Conservation (phyloP, 345 rosid species). For the Sapria himalayana region DNA sequence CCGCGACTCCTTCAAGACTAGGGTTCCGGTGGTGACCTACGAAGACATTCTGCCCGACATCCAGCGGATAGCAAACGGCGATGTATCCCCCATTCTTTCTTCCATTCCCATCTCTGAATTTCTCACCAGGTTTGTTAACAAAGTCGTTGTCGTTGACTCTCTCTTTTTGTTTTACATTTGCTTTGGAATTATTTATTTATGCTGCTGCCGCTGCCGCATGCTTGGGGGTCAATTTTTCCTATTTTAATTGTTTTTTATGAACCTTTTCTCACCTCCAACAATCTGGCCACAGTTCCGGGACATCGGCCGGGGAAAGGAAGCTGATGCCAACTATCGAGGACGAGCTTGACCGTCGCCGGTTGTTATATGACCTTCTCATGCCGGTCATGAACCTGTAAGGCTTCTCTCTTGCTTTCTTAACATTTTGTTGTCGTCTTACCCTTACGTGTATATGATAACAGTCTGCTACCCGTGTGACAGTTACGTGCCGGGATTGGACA, state of each 20-base stretch:
- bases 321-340: slow-evolving; percentile 84
- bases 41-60: slow-evolving; percentile 79
- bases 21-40: slow-evolving; percentile 52
- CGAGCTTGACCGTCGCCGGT: slow-evolving; percentile 81
- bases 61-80: slow-evolving; percentile 87
- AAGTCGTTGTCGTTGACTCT: neutral
- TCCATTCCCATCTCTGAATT: slow-evolving; percentile 84
- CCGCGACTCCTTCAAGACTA: slow-evolving; percentile 45
- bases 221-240: neutral
- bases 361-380: slow-evolving; percentile 77
- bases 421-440: neutral
- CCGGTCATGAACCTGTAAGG: slow-evolving; percentile 97
- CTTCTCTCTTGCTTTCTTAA: neutral
- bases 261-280: slow-evolving; percentile 1
- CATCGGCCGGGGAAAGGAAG: slow-evolving; percentile 96
- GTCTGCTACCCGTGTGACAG: slow-evolving; percentile 19
- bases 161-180: neutral
- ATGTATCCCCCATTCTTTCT: slow-evolving; percentile 63
- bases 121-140: slow-evolving; percentile 45
- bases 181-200: no score
- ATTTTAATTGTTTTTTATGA: neutral
- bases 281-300: slow-evolving; percentile 68
- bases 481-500: slow-evolving; percentile 68
- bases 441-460: slow-evolving; percentile 2
- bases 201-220: neutral